Evolutionary conservation across 441 rosid genomes (phyloP), one percentile per base, ranked within the genome.

Genomic region (Iberis amara): DNA sequence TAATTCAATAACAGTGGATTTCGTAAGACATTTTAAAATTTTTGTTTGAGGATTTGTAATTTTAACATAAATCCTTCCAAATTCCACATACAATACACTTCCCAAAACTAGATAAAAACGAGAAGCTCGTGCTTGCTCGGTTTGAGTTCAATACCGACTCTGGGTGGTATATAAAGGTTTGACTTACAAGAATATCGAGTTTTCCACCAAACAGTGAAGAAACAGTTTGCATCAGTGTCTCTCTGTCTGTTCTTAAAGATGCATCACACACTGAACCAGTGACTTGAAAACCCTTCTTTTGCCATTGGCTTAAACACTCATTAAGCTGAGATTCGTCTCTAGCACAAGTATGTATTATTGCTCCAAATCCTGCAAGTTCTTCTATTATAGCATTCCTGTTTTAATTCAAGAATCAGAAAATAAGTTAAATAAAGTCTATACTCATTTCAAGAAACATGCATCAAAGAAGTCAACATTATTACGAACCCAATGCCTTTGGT

Each of bases 211-310:
- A 81, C 42, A 55, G 4, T 33, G 85, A 68, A 32, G 82, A 65
- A 12, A 72, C 79, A 5, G 53, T 62, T 28, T 65, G 47, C 64
- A 86, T 57, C 27, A 81, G 77, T 43, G 56, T 52, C 46, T 68
- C 77, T 59, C 91, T 76, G 40, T 75, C 73, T 7, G 57, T 57
- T 41, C 69, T 36, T 11, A 39, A 47, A 1, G 86, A 70, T 2
- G 65, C 81, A 59, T 86, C 85, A 31, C 86, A 76, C 21, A 75
- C 69, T 2, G 95, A 79, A 37, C 86, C 72, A 7, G 59, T 66
- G 33, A 74, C 63, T 28, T 49, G 45, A 51, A 67, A 67, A 1
- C 75, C 75, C 24, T 62, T 69, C 12, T 32, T 44, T 35, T 50
- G 28, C 79, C 82, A 77, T 11, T 57, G 48, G 14, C 37, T 52